Conservation (phyloP, 345 rosid genomes). For the Citrus medica region DNA sequence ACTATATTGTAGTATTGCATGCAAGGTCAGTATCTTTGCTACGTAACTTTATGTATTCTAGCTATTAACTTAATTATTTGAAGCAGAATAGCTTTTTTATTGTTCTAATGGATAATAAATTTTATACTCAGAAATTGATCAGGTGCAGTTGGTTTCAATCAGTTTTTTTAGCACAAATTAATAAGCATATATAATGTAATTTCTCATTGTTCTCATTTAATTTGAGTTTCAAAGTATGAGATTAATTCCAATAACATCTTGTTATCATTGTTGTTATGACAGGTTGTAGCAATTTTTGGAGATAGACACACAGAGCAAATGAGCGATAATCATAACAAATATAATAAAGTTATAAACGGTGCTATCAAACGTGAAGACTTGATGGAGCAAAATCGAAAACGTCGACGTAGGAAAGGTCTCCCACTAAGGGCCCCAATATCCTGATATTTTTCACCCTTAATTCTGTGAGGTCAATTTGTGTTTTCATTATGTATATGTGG, state of each 20-base stretch:
- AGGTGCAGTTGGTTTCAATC: too few species aligned
- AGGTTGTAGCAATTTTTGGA: constrained; percentile 21
- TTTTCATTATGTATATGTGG: not conserved
- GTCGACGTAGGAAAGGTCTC: constrained; percentile 23
- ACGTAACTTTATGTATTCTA: too few species aligned
- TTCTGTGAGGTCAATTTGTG: not conserved
- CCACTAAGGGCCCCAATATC: constrained; percentile 25
- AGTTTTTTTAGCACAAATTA: too few species aligned
- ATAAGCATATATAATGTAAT: too few species aligned
- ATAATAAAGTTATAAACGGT: not conserved
- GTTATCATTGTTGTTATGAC: not conserved
- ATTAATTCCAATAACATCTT: not conserved
- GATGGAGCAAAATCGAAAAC: constrained; percentile 5
- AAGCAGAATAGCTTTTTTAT: too few species aligned
- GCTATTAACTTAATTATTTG: too few species aligned
- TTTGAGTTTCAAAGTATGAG: not conserved
- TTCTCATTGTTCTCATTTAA: too few species aligned
- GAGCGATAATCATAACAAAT: not conserved
- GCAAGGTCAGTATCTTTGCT: constrained; percentile 21
- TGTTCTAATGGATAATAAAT: not conserved
- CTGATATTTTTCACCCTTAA: not conserved
- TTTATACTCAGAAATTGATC: too few species aligned
- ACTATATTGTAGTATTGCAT: constrained; percentile 33
- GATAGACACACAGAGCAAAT: not conserved
- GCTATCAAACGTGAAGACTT: constrained; percentile 1